A percentile compares a stretch with the other conserved stretches of the same genome.
phyloP scores from a whole-genome alignment of 768 basidiomycete genomes.

The Pisolithus sp. region DNA sequence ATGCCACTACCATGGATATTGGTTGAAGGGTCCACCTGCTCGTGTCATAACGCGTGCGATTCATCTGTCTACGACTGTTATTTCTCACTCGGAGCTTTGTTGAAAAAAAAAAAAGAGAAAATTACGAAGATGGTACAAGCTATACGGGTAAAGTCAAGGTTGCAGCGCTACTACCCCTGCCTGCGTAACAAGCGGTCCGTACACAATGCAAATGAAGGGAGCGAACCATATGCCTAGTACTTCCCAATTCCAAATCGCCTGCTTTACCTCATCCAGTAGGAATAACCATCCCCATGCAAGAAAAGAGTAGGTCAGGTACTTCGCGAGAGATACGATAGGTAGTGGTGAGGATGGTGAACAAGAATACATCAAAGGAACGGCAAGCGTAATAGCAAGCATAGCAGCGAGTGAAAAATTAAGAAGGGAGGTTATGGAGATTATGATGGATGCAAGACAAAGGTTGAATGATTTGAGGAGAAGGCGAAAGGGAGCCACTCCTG shows the following conservation, averaged over 20 bases:
- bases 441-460: conserved; percentile 77
- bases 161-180: conserved; percentile 52
- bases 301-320: conserved; percentile 34
- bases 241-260: conserved; percentile 71
- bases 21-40: conserved; percentile 10
- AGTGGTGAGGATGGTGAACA: conserved; percentile 25
- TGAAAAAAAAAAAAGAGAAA: too few relatives aligned
- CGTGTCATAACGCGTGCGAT: too few relatives aligned
- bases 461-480: conserved; percentile 64
- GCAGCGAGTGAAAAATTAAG: conserved; percentile 91
- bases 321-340: not conserved
- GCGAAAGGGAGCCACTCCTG: conserved; percentile 34
- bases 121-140: not conserved
- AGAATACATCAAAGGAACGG: conserved; percentile 54
- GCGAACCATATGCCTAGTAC: conserved; percentile 77
- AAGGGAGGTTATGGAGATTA: conserved; percentile 80
- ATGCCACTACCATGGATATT: conserved; percentile 30
- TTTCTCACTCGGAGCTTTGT: too few relatives aligned
- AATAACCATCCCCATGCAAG: conserved; percentile 57
- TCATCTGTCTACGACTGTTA: too few relatives aligned
- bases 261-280: conserved; percentile 36
- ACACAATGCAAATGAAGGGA: conserved; percentile 76
- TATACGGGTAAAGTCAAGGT: conserved; percentile 14
- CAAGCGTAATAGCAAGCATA: conserved; percentile 55
- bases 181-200: conserved; percentile 68